phyloP scores from a whole-genome alignment of 2,329 filamentous ascomycete genomes.

The Curvularia hawaiiensis region DNA sequence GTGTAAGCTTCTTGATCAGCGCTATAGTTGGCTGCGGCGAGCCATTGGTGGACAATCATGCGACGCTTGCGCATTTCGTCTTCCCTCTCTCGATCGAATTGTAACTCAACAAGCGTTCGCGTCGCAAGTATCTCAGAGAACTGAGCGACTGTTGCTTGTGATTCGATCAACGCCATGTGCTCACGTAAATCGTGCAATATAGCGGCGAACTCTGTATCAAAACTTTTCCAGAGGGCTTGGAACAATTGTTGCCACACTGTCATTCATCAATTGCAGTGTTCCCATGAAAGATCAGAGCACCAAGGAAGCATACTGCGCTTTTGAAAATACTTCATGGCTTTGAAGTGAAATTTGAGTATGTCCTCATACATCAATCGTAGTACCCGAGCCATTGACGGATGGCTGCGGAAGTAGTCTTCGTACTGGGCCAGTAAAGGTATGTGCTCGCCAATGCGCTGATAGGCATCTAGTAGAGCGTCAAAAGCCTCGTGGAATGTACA shows the following conservation, averaged over 20 bases:
- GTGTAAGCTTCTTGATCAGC: constrained; percentile 4
- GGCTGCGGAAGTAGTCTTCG: constrained; percentile 35
- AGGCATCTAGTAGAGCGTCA: constrained; percentile 47
- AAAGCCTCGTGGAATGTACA: constrained; percentile 43
- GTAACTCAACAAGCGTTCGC: not conserved
- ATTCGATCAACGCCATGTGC: constrained; percentile 35
- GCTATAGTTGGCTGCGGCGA: not conserved
- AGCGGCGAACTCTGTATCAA: constrained; percentile 34
- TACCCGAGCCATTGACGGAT: constrained; percentile 37
- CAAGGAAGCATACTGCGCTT: not conserved
- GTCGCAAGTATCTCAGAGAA: constrained; percentile 10
- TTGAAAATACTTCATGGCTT: constrained; percentile 37
- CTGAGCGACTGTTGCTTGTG: constrained; percentile 25
- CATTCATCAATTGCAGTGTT: too few relatives aligned
- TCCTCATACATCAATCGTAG: constrained; percentile 47
- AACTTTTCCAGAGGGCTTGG: constrained; percentile 36
- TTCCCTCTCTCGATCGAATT: not conserved
- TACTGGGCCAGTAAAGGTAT: constrained; percentile 46
- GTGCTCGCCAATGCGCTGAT: constrained; percentile 47
- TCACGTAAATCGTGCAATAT: constrained; percentile 33
- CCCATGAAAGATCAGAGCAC: not conserved
- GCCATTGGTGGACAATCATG: not conserved
- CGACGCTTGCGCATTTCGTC: constrained; percentile 1
- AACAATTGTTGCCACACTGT: constrained; percentile 31
- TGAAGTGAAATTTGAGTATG: constrained; percentile 48